Percentiles rank a stretch among this genome's conserved stretches.
Evolutionary conservation across 2,329 filamentous ascomycete species (phyloP).

Genomic region (Clathrospora elynae): DNA sequence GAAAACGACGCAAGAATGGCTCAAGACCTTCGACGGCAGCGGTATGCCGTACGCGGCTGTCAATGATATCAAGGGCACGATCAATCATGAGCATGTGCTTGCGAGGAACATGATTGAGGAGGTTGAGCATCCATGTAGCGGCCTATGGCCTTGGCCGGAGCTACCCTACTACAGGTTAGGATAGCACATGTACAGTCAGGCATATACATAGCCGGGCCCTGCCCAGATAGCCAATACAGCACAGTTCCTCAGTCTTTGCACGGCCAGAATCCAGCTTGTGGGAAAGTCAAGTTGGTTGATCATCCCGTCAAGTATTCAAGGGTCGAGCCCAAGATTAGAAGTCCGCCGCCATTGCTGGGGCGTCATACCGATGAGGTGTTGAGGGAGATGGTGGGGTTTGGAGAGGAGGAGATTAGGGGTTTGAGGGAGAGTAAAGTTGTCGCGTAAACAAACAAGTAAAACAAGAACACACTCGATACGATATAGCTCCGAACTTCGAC

Average conservation of each 20-base stretch:
- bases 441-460: slow-evolving; percentile 14
- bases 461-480: too few relatives aligned
- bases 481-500: too few relatives aligned
- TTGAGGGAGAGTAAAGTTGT: slow-evolving; percentile 19
- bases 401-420: slow-evolving; percentile 27
- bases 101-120: slow-evolving; percentile 89
- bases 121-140: slow-evolving; percentile 81
- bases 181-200: too few relatives aligned
- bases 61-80: slow-evolving; percentile 84
- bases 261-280: too few relatives aligned
- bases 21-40: slow-evolving; percentile 81
- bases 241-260: too few relatives aligned
- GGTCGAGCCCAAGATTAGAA: slow-evolving; percentile 74
- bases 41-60: slow-evolving; percentile 93
- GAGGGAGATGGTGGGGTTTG: slow-evolving; percentile 36
- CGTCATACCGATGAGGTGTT: slow-evolving; percentile 45
- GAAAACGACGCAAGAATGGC: slow-evolving; percentile 86
- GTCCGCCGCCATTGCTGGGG: slow-evolving; percentile 78
- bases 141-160: too few relatives aligned
- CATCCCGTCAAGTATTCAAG: slow-evolving; percentile 93
- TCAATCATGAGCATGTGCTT: slow-evolving; percentile 78
- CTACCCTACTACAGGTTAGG: too few relatives aligned
- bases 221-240: too few relatives aligned
- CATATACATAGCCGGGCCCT: too few relatives aligned
- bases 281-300: slow-evolving; percentile 88